Conservation (phyloP, 139 green algal genomes). For the Chlamydomonas schloesseri region DNA sequence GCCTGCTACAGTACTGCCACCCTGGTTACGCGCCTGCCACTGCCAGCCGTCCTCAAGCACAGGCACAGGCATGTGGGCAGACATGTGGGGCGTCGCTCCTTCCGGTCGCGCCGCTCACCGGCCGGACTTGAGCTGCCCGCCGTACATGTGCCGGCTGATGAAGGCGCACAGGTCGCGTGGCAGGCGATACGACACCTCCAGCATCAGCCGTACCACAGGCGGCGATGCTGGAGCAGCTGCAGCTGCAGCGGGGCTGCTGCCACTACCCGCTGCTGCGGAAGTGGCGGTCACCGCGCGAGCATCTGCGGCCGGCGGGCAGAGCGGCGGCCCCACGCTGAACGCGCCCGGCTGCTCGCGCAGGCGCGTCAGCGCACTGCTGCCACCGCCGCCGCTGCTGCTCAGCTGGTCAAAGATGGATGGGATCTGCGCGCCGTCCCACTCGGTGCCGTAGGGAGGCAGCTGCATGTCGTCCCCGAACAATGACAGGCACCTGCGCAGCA, state of each 20-base stretch:
- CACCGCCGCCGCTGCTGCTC: background rate
- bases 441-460: conserved; percentile 37
- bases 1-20: too few species aligned
- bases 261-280: too few species aligned
- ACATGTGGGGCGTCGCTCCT: too few species aligned
- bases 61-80: too few species aligned
- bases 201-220: background rate
- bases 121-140: background rate
- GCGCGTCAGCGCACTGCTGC: background rate
- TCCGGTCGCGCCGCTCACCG: too few species aligned
- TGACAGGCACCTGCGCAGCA: conserved; percentile 1
- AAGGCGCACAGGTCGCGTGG: conserved; percentile 10
- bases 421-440: conserved; percentile 18
- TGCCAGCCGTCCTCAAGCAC: too few species aligned
- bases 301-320: background rate
- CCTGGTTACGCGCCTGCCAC: too few species aligned
- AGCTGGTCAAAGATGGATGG: conserved; percentile 27
- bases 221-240: too few species aligned
- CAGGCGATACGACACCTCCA: conserved; percentile 37
- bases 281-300: background rate
- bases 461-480: conserved; percentile 38
- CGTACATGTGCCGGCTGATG: conserved; percentile 16
- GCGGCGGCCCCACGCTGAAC: background rate
- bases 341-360: background rate
- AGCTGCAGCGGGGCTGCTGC: background rate